Evolutionary conservation across 2,329 filamentous ascomycete species (phyloP).

Genomic region (Aureobasidium uvarum): DNA sequence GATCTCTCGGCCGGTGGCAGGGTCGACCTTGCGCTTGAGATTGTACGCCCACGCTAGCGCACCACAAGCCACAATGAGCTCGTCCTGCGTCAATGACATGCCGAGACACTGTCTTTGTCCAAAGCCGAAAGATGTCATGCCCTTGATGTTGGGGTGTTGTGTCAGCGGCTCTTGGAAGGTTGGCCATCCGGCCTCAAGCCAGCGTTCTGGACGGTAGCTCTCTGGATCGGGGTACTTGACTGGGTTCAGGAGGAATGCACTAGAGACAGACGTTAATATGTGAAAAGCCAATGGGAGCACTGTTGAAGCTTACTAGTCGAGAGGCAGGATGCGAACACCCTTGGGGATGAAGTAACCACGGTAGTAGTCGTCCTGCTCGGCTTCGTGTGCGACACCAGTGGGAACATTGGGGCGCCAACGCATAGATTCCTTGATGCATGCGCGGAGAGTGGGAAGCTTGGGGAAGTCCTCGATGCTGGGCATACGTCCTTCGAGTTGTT

Average conservation of each 20-base stretch:
- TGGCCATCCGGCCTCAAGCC: slow-evolving; percentile 61
- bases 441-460: slow-evolving; percentile 37
- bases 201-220: slow-evolving; percentile 61
- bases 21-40: slow-evolving; percentile 51
- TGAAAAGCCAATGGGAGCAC: not conserved
- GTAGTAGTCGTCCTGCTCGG: slow-evolving; percentile 54
- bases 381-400: slow-evolving; percentile 55
- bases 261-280: slow-evolving; percentile 32
- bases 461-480: slow-evolving; percentile 44
- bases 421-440: slow-evolving; percentile 39
- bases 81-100: slow-evolving; percentile 61
- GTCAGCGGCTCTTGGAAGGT: slow-evolving; percentile 65
- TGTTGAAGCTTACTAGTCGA: slow-evolving; percentile 50
- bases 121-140: slow-evolving; percentile 64
- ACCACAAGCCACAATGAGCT: slow-evolving; percentile 55
- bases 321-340: slow-evolving; percentile 53
- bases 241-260: slow-evolving; percentile 59
- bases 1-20: slow-evolving; percentile 44
- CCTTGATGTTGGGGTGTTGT: slow-evolving; percentile 61
- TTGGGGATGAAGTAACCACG: slow-evolving; percentile 54
- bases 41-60: slow-evolving; percentile 51
- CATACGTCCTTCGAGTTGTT: slow-evolving; percentile 44
- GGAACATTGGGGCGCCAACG: slow-evolving; percentile 54
- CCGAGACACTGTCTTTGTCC: slow-evolving; percentile 63
- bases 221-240: slow-evolving; percentile 63